Base-by-base conservation (phyloP, 2,329 filamentous ascomycete species). In the Beauveria pseudobassiana region DNA sequence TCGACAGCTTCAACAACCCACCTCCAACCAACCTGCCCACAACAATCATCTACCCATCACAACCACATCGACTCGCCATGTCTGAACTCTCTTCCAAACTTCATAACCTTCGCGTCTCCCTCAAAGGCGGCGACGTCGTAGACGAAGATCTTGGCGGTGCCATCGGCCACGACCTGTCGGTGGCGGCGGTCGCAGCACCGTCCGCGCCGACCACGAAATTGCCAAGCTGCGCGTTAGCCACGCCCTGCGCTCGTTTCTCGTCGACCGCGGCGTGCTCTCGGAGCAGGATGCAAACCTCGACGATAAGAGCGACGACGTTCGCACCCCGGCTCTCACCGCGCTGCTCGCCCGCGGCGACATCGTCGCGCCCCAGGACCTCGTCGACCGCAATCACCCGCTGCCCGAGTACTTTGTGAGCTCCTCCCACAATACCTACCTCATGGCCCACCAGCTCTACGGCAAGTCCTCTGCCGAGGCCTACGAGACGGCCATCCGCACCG, bases 331-430 rank as follows among this genome's bases (percentile, higher is more conserved):
- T 0, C 71, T 89, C 26, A 73, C 76, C 24, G 73, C 76, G 2
- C 73, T 88, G 18, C 75, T 89, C 7, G 76, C 81, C 63, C 81
- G 78, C 65, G 79, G 82, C 38, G 83, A 87, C 71, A 80, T 86
- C 67, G 69, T 77, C 43, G 82, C 87, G 1, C 86, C 86, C 0
- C 63, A 71, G 2, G 73, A 79, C 59, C 71, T 87, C 14, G 79
- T 80, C 9, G 83, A 87, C 67, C 76, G 83, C 62, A 82, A 80
- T 12, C 77, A 84, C 65, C 82, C 86, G 1, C 74, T 90, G 24
- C 82, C 86, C 1, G 85, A 89, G 65, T 90, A 90, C 72, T 90
- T 86, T 68, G 84, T 90, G 73, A 88, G 84, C 72, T 88, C 86
- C 4, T 88, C 84, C 65, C 87, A 90, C 75, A 90, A 90, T 72